Base-by-base conservation (phyloP, 2,329 filamentous ascomycete genomes). In the Pochonia chlamydosporia region DNA sequence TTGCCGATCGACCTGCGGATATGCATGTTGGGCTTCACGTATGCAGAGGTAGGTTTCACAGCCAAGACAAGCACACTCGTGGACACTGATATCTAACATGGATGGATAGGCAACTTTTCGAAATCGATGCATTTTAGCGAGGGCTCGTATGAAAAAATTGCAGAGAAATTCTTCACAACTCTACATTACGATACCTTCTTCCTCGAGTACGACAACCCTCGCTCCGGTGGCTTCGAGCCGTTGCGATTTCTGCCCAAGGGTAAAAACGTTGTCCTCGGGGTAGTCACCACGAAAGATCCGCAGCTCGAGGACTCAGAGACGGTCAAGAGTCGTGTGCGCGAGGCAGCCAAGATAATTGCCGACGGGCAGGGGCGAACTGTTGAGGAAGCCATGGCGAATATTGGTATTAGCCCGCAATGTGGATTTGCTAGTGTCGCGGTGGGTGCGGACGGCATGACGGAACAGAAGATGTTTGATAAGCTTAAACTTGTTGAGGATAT, bases 1-100 rank as follows among this genome's bases (percentile, higher is more conserved):
- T 87, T 56, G 67, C 71, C 24, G 71, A 73, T 52, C 73, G 81
- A 1, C 83, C 84, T 0, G 65, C 70, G 5, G 84, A 85, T 54
- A 76, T 89, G 64, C 83, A 88, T 56, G 69, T 88, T 3, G 85
- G 85, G 14, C 76, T 89, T 10, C 86, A 89, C 63, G 70, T 89
- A 49, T 69, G 67, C 59, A 56, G 67, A 57, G 65, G 60, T 64
- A 46, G 56, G 47, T 13, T 7, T 33, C n/a, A 4, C 25, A 18
- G 16, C 4, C 33, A 8, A 18, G 11, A 5, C n/a, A n/a, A 28
- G 26, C 26, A 43, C 20, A n/a, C n/a, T n/a, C n/a, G n/a, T n/a
- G n/a, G n/a, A n/a, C 24, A 23, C 37, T 26, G 5, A 44, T 31
- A 83, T 6, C 20, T 21, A 7, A 8, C 20, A 25, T 16, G 2